phyloP scores from a whole-genome alignment of 306 rosid species.

The Corylus heterophylla region DNA sequence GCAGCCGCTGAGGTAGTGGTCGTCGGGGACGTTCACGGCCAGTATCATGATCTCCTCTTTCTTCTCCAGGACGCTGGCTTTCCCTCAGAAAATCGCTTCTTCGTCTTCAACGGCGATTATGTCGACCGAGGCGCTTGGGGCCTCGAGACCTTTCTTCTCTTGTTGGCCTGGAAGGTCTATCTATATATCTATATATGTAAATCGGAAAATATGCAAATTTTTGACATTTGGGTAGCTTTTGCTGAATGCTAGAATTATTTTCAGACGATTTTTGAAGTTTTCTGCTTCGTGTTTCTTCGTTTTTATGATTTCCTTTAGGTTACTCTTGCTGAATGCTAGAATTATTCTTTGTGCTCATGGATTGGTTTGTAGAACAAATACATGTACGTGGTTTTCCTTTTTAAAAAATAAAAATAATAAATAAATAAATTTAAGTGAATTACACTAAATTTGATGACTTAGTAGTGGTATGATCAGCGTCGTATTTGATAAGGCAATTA shows the following conservation, averaged over 20 bases:
- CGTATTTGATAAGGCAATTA: background rate
- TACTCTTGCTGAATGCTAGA: background rate
- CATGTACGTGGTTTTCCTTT: background rate
- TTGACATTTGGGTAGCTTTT: background rate
- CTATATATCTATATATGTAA: background rate
- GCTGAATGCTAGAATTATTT: background rate
- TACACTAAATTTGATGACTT: background rate
- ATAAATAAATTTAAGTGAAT: background rate
- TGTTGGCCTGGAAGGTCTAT: conserved; percentile 76
- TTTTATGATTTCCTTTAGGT: background rate
- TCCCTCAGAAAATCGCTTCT: conserved; percentile 58
- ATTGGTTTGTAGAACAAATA: background rate
- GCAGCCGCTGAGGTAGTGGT: conserved; percentile 37
- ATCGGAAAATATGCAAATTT: too few species aligned
- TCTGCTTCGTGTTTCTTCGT: background rate
- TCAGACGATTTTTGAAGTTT: background rate
- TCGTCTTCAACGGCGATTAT: conserved; percentile 82
- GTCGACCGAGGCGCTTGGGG: conserved; percentile 98
- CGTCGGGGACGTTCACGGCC: conserved; percentile 87
- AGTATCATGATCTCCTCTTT: conserved; percentile 69
- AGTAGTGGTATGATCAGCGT: background rate
- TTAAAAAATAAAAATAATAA: too few species aligned
- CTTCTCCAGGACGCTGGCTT: conserved; percentile 67
- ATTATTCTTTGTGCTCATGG: too few species aligned
- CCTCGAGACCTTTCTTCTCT: conserved; percentile 67